Evolutionary conservation across 228 moss, liverwort and hornwort genomes (phyloP), one percentile per base, ranked within the genome.

Genomic region (Sphagnum magellanicum): DNA sequence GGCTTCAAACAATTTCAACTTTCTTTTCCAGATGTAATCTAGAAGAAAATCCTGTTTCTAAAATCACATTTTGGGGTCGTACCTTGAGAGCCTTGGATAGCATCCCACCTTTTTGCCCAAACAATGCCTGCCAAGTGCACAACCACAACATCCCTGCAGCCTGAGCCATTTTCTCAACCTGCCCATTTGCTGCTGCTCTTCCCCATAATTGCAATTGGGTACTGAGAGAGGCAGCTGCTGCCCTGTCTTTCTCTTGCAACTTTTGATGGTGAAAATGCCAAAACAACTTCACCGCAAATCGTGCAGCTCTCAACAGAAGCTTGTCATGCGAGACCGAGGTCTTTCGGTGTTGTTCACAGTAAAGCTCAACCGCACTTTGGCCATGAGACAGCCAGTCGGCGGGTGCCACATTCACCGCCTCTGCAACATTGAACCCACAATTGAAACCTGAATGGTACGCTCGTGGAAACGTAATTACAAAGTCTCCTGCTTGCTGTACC

Each of bases 331-430:
- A 86, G 59, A 86, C 80, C 52, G 80, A 86, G 16, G 86, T 86
- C 78, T 86, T 83, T 15, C 83, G 83, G 74, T 72, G 52, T 16
- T 83, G 74, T 55, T 80, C 74, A 62, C 83, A 75, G 47, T 86
- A 83, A 53, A 78, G 83, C 50, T 87, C 87, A 49, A 87, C 83
- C 32, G 87, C 87, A 48, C 72, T 76, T 78, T 87, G 87, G 63
- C 87, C 87, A 53, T 87, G 81, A 59, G 84, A 81, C 75, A 87
- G 73, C 87, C 87, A 87, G 66, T 87, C 87, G 48, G 84, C 81
- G 3, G 87, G 87, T 51, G 87, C 87, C 64, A 87, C 75, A 67
- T 87, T 87, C 49, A 87, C 87, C 63, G 87, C 87, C 72, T 87
- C 87, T 9, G 87, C 87, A 17, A 87, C 81, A 73, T 87, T 87